Percentiles rank a stretch among this genome's conserved stretches.
Evolutionary conservation across 2,329 filamentous ascomycete genomes (phyloP).

Genomic region (Colletotrichum higginsianum): DNA sequence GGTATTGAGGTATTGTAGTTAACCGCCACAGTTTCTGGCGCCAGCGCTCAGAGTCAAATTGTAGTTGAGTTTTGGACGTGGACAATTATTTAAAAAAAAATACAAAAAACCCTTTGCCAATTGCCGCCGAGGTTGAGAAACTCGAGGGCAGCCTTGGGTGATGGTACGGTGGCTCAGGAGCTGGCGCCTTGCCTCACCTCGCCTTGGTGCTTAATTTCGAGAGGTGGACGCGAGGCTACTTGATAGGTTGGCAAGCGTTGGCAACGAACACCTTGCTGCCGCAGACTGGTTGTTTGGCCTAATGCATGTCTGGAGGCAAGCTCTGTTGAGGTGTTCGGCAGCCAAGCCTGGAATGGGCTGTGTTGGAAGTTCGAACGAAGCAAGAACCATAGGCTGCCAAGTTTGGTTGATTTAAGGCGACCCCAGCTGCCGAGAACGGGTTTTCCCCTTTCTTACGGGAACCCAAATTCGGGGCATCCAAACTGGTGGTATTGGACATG

Average conservation of each 20-base stretch:
- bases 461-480: constrained; percentile 13
- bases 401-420: constrained; percentile 6
- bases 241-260: neutral
- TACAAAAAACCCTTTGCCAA: neutral
- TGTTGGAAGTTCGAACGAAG: constrained; percentile 23
- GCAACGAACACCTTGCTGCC: constrained; percentile 2
- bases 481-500: constrained; percentile 16
- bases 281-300: constrained; percentile 9
- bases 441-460: constrained; percentile 15
- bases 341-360: neutral
- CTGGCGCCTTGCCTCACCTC: constrained; percentile 34
- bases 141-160: neutral
- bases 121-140: constrained; percentile 14
- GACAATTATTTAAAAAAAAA: constrained; percentile 6
- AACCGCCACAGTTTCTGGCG: constrained; percentile 1
- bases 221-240: neutral
- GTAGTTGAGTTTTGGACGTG: neutral
- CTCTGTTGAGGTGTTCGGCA: neutral
- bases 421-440: constrained; percentile 4
- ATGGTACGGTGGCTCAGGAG: neutral
- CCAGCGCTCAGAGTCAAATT: constrained; percentile 14
- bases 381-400: neutral
- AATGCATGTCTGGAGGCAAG: neutral
- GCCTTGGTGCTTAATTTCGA: constrained; percentile 11
- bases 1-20: constrained; percentile 2